Evolutionary conservation across 2,329 filamentous ascomycete species (phyloP).

Genomic region (Neonectria hederae): DNA sequence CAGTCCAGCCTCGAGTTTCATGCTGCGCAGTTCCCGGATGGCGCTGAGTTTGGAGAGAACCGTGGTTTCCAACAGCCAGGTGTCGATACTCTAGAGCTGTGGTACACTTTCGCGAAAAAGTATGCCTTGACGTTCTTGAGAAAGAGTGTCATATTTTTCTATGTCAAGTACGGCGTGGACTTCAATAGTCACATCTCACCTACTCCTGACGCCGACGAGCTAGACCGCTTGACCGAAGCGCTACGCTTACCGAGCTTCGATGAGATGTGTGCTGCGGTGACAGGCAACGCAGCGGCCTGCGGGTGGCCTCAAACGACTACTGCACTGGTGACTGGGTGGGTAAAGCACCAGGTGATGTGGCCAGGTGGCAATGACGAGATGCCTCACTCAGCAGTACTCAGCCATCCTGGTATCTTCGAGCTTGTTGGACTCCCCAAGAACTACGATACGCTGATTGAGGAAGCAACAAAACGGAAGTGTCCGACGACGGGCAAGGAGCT

Average conservation of each 20-base stretch:
- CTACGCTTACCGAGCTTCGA: constrained; percentile 82
- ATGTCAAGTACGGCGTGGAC: constrained; percentile 89
- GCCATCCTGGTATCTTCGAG: constrained; percentile 93
- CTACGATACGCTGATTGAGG: constrained; percentile 92
- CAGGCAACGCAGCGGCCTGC: constrained; percentile 53
- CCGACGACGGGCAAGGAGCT: constrained; percentile 92
- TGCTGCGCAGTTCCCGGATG: constrained; percentile 42
- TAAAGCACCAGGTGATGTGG: constrained; percentile 68
- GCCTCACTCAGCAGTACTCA: constrained; percentile 60
- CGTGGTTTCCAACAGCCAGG: constrained; percentile 64
- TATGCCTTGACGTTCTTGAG: constrained; percentile 92
- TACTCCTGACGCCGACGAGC: constrained; percentile 75
- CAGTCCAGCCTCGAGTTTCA: constrained; percentile 56
- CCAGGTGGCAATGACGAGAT: constrained; percentile 43
- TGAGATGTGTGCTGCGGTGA: constrained; percentile 75
- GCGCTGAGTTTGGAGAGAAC: constrained; percentile 48
- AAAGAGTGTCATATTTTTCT: constrained; percentile 83
- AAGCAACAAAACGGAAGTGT: constrained; percentile 84
- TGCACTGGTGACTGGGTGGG: constrained; percentile 73
- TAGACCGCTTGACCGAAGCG: constrained; percentile 80
- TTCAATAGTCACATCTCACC: constrained; percentile 76
- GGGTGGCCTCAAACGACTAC: constrained; percentile 60
- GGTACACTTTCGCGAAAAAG: constrained; percentile 73
- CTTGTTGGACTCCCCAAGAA: constrained; percentile 91
- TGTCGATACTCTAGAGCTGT: constrained; percentile 62